A percentile compares a stretch with the other conserved stretches of the same genome.
phyloP scores from a whole-genome alignment of 352 stramenopile genomes.

The Plasmopara muralis region DNA sequence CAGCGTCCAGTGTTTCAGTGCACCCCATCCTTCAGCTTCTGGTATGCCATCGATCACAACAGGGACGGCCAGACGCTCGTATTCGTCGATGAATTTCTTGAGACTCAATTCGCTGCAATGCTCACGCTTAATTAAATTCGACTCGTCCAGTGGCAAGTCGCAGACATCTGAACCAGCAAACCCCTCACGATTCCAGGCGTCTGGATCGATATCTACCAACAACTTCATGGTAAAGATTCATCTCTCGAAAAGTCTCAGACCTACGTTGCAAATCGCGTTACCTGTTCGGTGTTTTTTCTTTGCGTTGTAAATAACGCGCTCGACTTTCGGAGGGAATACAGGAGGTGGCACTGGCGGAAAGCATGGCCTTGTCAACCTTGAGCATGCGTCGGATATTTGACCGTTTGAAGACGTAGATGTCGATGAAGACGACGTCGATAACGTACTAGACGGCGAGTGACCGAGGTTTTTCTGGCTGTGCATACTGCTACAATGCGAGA shows the following conservation, averaged over 20 bases:
- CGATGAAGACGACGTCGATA: conserved; percentile 30
- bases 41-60: conserved; percentile 84
- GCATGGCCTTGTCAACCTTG: conserved; percentile 15
- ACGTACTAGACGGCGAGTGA: conserved; percentile 43
- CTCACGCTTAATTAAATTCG: conserved; percentile 62
- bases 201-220: conserved; percentile 52
- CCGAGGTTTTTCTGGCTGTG: conserved; percentile 24
- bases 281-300: conserved; percentile 73
- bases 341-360: conserved; percentile 49
- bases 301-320: conserved; percentile 38
- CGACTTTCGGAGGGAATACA: conserved; percentile 41
- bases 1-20: conserved; percentile 63
- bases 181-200: conserved; percentile 66
- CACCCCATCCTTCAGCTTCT: conserved; percentile 65
- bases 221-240: background rate
- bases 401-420: conserved; percentile 35
- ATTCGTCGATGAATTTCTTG: conserved; percentile 80
- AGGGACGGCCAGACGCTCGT: conserved; percentile 63
- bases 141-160: conserved; percentile 62
- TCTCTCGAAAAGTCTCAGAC: background rate
- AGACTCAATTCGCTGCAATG: conserved; percentile 68
- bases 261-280: conserved; percentile 12
- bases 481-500: conserved; percentile 6
- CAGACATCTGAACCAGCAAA: conserved; percentile 78
- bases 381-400: conserved; percentile 11